These are phyloP conservation scores for Mycena olivaceomarginata DNA, from an alignment of 768 basidiomycete genomes.

Conservation along the genomic window DNA sequence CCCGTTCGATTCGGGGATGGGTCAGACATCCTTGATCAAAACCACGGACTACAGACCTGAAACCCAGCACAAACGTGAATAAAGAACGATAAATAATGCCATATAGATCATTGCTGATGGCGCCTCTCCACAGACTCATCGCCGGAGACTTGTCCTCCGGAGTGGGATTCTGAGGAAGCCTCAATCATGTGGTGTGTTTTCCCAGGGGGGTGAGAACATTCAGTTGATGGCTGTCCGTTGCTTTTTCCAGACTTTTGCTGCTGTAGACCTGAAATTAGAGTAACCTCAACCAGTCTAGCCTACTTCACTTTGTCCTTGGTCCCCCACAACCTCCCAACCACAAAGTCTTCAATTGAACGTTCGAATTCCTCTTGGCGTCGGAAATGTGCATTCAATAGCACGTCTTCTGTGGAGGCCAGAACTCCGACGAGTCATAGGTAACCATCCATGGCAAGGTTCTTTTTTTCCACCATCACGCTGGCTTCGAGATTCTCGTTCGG, in stretches of 20 bases:
- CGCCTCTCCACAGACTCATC: not conserved
- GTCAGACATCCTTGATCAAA: too few relatives aligned
- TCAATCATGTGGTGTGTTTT: conserved; percentile 3
- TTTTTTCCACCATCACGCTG: not conserved
- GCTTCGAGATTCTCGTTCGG: not conserved
- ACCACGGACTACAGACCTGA: too few relatives aligned
- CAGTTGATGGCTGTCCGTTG: not conserved
- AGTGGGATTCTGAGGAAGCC: not conserved
- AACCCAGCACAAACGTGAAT: too few relatives aligned
- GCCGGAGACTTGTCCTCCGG: not conserved
- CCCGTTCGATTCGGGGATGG: too few relatives aligned
- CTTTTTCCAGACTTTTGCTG: conserved; percentile 7
- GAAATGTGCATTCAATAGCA: not conserved
- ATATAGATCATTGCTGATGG: too few relatives aligned
- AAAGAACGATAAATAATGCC: too few relatives aligned
- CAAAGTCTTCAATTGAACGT: not conserved
- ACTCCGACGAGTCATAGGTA: not conserved
- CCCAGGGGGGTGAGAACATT: not conserved
- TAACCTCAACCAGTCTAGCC: not conserved
- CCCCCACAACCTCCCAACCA: not conserved
- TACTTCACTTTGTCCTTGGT: not conserved
- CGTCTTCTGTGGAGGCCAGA: not conserved
- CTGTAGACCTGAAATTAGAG: conserved; percentile 1
- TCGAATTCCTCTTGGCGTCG: not conserved
- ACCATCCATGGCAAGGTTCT: not conserved